Conservation (phyloP, 257 asterid species). For the Przewalskia tangutica region DNA sequence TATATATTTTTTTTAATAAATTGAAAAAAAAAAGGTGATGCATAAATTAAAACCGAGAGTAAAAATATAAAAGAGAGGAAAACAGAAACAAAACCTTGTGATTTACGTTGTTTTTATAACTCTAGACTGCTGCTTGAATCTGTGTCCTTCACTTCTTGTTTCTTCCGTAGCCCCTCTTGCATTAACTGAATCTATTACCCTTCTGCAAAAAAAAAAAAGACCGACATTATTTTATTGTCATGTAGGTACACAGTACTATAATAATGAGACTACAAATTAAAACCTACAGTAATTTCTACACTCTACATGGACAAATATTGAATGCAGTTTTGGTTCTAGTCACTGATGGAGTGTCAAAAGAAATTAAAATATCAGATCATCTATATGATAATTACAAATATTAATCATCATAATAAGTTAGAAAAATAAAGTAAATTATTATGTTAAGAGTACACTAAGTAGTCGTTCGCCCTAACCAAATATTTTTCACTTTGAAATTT, state of each 20-base stretch:
- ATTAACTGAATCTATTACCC: slow-evolving; percentile 1
- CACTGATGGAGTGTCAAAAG: no score
- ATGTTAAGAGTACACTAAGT: neutral
- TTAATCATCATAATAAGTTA: neutral
- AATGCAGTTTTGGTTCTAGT: neutral
- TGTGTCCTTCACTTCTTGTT: slow-evolving; percentile 9
- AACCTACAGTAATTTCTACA: no score
- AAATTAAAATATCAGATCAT: no score
- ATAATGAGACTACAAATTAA: neutral
- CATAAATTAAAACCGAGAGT: neutral
- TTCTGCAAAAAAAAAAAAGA: neutral
- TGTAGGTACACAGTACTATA: neutral
- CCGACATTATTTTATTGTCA: neutral
- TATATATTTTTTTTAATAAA: neutral
- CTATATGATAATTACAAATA: no score
- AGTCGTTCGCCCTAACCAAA: no score
- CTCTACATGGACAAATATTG: neutral
- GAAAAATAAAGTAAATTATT: no score
- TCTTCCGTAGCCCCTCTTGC: neutral
- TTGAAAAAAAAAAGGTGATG: neutral
- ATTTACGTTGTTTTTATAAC: slow-evolving; percentile 10
- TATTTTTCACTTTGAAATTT: no score
- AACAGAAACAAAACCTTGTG: slow-evolving; percentile 14
- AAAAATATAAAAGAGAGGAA: neutral
- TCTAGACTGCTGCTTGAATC: neutral